Percentiles rank a stretch among this genome's conserved stretches.
Conservation (phyloP, 2,329 filamentous ascomycete species). For the Pseudopyricularia cyperi region DNA sequence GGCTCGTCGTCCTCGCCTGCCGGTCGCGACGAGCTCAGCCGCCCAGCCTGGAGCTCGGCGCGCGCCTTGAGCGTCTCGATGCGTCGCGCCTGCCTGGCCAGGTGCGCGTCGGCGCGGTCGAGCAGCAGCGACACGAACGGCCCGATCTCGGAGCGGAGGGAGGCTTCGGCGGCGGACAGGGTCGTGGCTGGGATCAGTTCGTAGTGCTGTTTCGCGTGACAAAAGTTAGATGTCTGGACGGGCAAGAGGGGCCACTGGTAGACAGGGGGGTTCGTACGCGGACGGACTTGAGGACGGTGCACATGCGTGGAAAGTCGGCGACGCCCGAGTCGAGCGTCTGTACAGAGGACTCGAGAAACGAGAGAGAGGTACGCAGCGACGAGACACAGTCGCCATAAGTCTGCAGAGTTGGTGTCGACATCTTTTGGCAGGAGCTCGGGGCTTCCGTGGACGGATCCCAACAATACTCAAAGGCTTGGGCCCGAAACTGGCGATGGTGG, state of each 20-base stretch:
- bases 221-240: background rate
- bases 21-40: conserved; percentile 23
- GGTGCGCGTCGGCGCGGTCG: conserved; percentile 66
- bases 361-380: conserved; percentile 45
- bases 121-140: conserved; percentile 73
- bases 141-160: conserved; percentile 78
- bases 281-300: conserved; percentile 42
- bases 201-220: conserved; percentile 54
- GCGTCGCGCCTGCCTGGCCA: conserved; percentile 70
- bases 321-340: conserved; percentile 41
- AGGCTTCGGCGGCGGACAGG: conserved; percentile 68
- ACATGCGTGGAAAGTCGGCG: conserved; percentile 42
- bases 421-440: too few species aligned
- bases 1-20: conserved; percentile 11
- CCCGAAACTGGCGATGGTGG: too few species aligned
- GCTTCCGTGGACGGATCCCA: too few species aligned
- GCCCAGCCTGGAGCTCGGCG: conserved; percentile 70
- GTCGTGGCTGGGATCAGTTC: conserved; percentile 81
- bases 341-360: conserved; percentile 47
- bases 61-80: conserved; percentile 76
- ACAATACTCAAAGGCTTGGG: too few species aligned
- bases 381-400: conserved; percentile 45
- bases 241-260: background rate
- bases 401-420: conserved; percentile 3
- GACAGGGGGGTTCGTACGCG: conserved; percentile 28